Conservation (phyloP, 257 asterid genomes). For the Nicotiana tabacum region DNA sequence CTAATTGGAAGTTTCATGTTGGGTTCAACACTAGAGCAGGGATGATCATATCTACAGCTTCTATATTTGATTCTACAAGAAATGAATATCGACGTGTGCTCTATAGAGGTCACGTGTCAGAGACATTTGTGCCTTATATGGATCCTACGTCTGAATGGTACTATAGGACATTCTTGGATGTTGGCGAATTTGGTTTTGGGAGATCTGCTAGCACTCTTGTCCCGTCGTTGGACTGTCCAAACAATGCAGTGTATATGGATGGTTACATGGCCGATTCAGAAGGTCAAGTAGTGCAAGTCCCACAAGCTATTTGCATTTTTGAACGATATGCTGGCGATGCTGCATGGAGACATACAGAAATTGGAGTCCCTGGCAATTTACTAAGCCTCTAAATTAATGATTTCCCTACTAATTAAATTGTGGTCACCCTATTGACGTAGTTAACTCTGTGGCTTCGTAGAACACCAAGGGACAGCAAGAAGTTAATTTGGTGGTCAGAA, state of each 20-base stretch:
- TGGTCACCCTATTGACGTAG: not conserved
- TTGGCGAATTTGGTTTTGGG: conserved; percentile 77
- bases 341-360: conserved; percentile 76
- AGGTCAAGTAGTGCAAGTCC: conserved; percentile 36
- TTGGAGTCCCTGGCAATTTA: not conserved
- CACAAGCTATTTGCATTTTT: conserved; percentile 50
- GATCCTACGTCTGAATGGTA: conserved; percentile 61
- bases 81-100: conserved; percentile 42
- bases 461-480: conserved; percentile 48
- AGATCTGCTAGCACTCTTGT: conserved; percentile 48
- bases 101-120: conserved; percentile 63
- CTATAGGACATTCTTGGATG: conserved; percentile 58
- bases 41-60: conserved; percentile 53
- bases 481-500: conserved; percentile 49
- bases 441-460: conserved; percentile 24
- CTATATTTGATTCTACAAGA: conserved; percentile 24
- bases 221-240: conserved; percentile 49
- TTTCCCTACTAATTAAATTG: not conserved
- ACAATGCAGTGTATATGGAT: conserved; percentile 46
- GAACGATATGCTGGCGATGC: conserved; percentile 46
- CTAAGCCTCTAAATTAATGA: not conserved
- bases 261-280: conserved; percentile 52
- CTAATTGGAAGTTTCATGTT: conserved; percentile 59
- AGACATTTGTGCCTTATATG: conserved; percentile 80
- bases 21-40: conserved; percentile 67